phyloP scores from a whole-genome alignment of 148 eudicot genomes.

The Rhododendron henanense region DNA sequence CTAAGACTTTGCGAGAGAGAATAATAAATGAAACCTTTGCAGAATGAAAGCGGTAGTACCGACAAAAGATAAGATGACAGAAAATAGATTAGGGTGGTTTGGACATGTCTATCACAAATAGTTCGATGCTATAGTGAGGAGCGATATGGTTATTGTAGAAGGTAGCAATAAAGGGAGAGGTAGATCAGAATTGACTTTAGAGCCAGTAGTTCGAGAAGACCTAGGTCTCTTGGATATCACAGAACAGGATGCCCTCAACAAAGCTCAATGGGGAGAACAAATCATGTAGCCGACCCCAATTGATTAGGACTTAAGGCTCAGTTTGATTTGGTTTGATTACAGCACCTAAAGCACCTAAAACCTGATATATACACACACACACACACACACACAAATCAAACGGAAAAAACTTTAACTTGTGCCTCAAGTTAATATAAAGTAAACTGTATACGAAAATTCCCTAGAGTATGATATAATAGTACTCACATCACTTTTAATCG shows the following conservation, averaged over 20 bases:
- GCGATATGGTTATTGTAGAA: neutral
- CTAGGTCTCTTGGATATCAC: too few relatives aligned
- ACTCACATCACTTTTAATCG: neutral
- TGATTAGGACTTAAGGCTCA: too few relatives aligned
- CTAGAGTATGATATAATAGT: neutral
- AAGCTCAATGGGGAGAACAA: neutral
- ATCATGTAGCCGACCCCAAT: neutral
- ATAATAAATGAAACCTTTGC: neutral
- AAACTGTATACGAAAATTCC: neutral
- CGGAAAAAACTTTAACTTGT: neutral
- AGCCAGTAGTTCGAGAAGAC: too few relatives aligned
- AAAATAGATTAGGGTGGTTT: neutral
- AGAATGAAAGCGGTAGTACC: neutral
- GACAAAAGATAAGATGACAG: neutral
- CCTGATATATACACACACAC: neutral
- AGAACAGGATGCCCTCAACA: neutral
- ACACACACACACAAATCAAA: neutral
- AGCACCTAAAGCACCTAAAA: too few relatives aligned
- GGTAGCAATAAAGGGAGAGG: neutral
- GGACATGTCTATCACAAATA: neutral
- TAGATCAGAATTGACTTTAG: neutral
- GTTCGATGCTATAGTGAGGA: neutral
- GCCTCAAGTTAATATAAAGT: neutral
- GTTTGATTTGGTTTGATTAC: too few relatives aligned
- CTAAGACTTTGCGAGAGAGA: neutral